Evolutionary conservation across 371 early-diverging fungal genomes (phyloP).

Genomic region (Mortierella sp.): DNA sequence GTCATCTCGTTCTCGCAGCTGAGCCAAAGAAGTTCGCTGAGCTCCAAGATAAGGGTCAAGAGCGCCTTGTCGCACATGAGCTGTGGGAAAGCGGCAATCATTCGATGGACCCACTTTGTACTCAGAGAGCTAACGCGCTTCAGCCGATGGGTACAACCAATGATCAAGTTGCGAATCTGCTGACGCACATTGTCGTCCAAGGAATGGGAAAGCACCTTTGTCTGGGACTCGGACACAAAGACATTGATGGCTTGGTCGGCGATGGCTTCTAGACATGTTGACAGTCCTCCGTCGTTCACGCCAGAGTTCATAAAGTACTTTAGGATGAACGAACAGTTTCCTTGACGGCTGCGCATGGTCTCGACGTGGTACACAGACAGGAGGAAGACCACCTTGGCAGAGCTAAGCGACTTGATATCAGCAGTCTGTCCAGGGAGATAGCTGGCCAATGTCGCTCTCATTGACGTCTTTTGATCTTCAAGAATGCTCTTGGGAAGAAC

Average conservation of each 20-base stretch:
- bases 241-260: slow-evolving; percentile 69
- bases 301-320: slow-evolving; percentile 90
- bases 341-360: slow-evolving; percentile 75
- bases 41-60: slow-evolving; percentile 73
- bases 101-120: slow-evolving; percentile 63
- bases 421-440: slow-evolving; percentile 61
- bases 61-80: slow-evolving; percentile 75
- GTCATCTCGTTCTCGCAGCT: slow-evolving; percentile 84
- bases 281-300: slow-evolving; percentile 75
- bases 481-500: slow-evolving; percentile 76
- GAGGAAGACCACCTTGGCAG: slow-evolving; percentile 83
- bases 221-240: slow-evolving; percentile 66
- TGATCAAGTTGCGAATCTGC: slow-evolving; percentile 72
- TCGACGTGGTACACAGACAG: slow-evolving; percentile 89
- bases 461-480: slow-evolving; percentile 65
- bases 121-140: slow-evolving; percentile 72
- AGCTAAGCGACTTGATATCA: slow-evolving; percentile 75
- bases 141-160: slow-evolving; percentile 74
- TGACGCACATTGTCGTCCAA: slow-evolving; percentile 59
- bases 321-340: slow-evolving; percentile 77
- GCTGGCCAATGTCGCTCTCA: slow-evolving; percentile 53
- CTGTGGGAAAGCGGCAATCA: slow-evolving; percentile 74
- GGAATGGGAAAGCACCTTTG: slow-evolving; percentile 61
- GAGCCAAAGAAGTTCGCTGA: slow-evolving; percentile 82
- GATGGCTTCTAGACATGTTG: slow-evolving; percentile 78